Evolutionary conservation across 257 asterid species (phyloP), one percentile per base, ranked within the genome.

Genomic region (Plantago major): DNA sequence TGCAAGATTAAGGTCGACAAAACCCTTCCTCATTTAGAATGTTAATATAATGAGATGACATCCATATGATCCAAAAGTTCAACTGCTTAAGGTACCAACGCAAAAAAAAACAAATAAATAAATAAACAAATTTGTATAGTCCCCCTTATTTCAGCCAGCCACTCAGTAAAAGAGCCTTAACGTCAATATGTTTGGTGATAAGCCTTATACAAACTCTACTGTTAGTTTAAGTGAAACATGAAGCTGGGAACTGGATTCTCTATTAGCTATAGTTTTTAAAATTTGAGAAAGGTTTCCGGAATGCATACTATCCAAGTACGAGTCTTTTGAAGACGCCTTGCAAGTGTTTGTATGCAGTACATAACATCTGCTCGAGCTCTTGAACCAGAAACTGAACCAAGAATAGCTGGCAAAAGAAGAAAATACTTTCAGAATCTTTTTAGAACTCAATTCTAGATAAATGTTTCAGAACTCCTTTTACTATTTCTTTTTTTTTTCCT

Each of bases 311-410:
- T 81, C 97, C 97, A 89, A 67, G 78, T 82, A 54, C 19, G 78
- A 58, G 97, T 84, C 70, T 87, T 86, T 30, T 79, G 67, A 49
- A 86, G 89, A 57, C 94, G 95, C 68, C 71, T 81, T 63, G 88
- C 80, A 58, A 89, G 86, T 45, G 86, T 74, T 22, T 74, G 78
- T 66, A 89, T 82, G 80, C 95, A 89, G 55, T 79, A 89, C 57
- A 72, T 68, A 67, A 86, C 95, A 78, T 89, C 95, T 57, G 81
- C 87, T 67, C 94, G 85, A 69, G 94, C 89, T 67, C 88, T 79
- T 59, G 90, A 73, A 58, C 82, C 81, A 64, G 91, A 81, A 49
- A 84, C 64, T 50, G 95, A 86, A 60, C 77, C 76, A 42, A 84
- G 85, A 76, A 89, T 74, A 57, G 66, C 95, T 89, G 83, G 61